Evolutionary conservation across 2,329 filamentous ascomycete species (phyloP).

Genomic region (Aciculosporium take): DNA sequence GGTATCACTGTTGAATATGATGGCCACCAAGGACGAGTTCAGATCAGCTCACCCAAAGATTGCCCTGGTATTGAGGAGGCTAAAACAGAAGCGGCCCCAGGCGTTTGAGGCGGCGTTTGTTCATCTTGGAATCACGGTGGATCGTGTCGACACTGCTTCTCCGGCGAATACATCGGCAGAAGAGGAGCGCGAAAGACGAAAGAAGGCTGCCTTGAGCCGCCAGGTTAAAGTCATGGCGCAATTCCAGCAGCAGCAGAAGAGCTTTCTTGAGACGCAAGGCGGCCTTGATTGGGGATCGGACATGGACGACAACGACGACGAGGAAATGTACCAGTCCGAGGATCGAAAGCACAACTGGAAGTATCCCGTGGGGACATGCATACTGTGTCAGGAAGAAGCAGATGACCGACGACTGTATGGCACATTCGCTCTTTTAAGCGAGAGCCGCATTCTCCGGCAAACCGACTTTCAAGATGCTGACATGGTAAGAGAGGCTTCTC

Average conservation of each 20-base stretch:
- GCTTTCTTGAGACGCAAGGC: slow-evolving; percentile 80
- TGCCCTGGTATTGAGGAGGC: slow-evolving; percentile 63
- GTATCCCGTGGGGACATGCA: slow-evolving; percentile 86
- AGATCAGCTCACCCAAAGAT: slow-evolving; percentile 77
- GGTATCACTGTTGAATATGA: slow-evolving; percentile 46
- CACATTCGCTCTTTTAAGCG: slow-evolving; percentile 78
- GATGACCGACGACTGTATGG: slow-evolving; percentile 81
- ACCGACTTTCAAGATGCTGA: slow-evolving; percentile 72
- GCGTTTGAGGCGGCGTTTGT: slow-evolving; percentile 57
- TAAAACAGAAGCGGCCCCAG: slow-evolving; percentile 68
- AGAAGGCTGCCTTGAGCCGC: slow-evolving; percentile 75
- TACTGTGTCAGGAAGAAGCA: slow-evolving; percentile 90
- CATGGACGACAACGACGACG: slow-evolving; percentile 62
- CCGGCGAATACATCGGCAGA: slow-evolving; percentile 56
- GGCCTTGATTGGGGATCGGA: slow-evolving; percentile 73
- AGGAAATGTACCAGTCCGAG: slow-evolving; percentile 41
- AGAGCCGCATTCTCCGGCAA: slow-evolving; percentile 75
- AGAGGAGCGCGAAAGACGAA: slow-evolving; percentile 69
- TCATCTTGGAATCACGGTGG: slow-evolving; percentile 51
- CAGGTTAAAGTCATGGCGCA: slow-evolving; percentile 95
- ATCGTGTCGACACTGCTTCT: slow-evolving; percentile 68
- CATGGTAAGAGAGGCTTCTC: slow-evolving; percentile 68
- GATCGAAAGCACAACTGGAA: slow-evolving; percentile 59
- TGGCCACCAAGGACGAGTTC: slow-evolving; percentile 57
- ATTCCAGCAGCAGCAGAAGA: slow-evolving; percentile 94